Evolutionary conservation across 805 yeast species (phyloP).

Genomic region (Myxozyma mucilagina): DNA sequence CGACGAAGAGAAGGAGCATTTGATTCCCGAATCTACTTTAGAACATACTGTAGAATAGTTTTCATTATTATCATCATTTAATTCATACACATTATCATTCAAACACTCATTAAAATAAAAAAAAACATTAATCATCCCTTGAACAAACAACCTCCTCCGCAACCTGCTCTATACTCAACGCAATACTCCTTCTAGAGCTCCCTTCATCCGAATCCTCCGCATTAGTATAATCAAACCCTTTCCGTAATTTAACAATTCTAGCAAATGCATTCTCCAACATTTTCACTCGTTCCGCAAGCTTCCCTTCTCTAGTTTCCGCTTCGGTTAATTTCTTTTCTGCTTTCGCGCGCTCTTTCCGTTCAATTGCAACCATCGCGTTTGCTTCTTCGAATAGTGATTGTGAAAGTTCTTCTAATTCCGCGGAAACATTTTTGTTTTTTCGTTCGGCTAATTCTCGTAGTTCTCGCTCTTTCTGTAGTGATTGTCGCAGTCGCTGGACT

Average conservation of each 20-base stretch:
- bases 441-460: constrained; percentile 32
- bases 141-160: constrained; percentile 14
- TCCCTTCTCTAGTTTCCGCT: constrained; percentile 19
- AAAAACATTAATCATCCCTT: not conserved
- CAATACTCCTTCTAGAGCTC: constrained; percentile 7
- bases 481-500: not conserved
- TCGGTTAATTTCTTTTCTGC: constrained; percentile 15
- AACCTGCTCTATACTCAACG: constrained; percentile 11
- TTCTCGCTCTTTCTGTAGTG: constrained; percentile 21
- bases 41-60: not conserved
- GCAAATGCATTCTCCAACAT: constrained; percentile 22
- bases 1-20: constrained; percentile 65
- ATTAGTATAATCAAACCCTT: constrained; percentile 5
- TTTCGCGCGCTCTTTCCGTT: constrained; percentile 28
- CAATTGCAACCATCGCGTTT: constrained; percentile 31
- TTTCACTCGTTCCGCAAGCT: constrained; percentile 10
- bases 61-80: not conserved
- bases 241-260: constrained; percentile 9
- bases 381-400: constrained; percentile 34
- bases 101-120: not conserved
- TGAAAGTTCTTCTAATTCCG: constrained; percentile 34
- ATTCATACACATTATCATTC: not conserved
- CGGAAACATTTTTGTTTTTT: constrained; percentile 22
- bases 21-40: not conserved
- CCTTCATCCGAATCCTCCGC: not conserved